Conservation (phyloP, 1,139 yeast genomes). For the Geotrichum fermentans region DNA sequence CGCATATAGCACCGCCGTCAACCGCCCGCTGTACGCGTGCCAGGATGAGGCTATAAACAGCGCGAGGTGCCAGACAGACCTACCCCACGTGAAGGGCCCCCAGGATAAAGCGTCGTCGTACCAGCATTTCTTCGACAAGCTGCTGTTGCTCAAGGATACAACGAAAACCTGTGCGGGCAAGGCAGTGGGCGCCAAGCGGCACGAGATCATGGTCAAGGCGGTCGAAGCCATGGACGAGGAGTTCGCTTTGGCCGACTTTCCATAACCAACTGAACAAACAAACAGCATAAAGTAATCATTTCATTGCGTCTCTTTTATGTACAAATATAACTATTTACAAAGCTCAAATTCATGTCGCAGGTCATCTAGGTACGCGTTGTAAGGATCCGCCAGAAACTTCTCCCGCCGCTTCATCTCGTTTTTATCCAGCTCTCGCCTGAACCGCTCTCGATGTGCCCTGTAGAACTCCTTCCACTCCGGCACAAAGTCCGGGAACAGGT, state of each 20-base stretch:
- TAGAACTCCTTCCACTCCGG: constrained; percentile 14
- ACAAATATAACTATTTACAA: background rate
- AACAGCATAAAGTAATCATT: too few relatives aligned
- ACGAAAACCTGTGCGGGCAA: constrained; percentile 34
- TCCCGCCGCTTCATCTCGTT: constrained; percentile 3
- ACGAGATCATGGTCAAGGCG: constrained; percentile 28
- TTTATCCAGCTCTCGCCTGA: constrained; percentile 1
- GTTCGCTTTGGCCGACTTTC: constrained; percentile 13
- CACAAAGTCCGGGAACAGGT: constrained; percentile 4
- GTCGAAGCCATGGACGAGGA: constrained; percentile 26
- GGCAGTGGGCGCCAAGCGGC: constrained; percentile 30
- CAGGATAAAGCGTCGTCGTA: constrained; percentile 17
- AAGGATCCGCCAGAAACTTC: constrained; percentile 5
- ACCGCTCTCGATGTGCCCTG: constrained; percentile 2
- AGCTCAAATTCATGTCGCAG: constrained; percentile 8
- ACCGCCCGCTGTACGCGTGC: constrained; percentile 41
- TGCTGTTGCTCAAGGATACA: constrained; percentile 30
- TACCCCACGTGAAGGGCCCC: constrained; percentile 2
- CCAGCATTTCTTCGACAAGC: constrained; percentile 36
- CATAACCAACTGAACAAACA: background rate
- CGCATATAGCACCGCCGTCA: constrained; percentile 35
- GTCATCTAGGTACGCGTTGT: constrained; percentile 9
- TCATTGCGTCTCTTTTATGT: too few relatives aligned
- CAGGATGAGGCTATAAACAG: constrained; percentile 52
- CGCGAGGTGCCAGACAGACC: constrained; percentile 44